Percentiles rank a stretch among this genome's conserved stretches.
Evolutionary conservation across 345 rosid genomes (phyloP).

Genomic region (Anastatica hierochuntica): DNA sequence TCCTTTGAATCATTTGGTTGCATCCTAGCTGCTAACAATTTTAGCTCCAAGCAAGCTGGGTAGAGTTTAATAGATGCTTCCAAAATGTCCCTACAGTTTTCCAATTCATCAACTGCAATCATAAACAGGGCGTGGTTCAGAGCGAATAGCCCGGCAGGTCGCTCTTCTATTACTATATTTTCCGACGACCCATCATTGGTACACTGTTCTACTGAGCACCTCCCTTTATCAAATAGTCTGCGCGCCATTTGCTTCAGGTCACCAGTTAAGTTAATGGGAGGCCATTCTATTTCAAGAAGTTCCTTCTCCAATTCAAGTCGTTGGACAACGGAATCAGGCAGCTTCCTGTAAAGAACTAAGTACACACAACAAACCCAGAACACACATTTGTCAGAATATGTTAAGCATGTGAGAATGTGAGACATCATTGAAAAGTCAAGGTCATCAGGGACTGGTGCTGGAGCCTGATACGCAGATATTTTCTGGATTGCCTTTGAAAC

Average conservation of each 20-base stretch:
- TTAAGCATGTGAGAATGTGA: constrained; percentile 76
- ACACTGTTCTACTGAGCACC: constrained; percentile 27
- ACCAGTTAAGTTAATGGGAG: constrained; percentile 40
- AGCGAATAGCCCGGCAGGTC: constrained; percentile 47
- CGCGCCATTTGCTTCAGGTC: constrained; percentile 47
- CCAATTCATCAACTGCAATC: constrained; percentile 44
- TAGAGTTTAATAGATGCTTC: constrained; percentile 40
- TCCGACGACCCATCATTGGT: constrained; percentile 19
- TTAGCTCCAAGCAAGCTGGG: constrained; percentile 65
- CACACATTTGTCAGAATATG: constrained; percentile 82
- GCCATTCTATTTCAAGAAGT: constrained; percentile 63
- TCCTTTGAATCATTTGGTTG: constrained; percentile 30
- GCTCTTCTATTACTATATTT: no score
- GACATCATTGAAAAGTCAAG: constrained; percentile 50
- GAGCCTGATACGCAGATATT: constrained; percentile 33
- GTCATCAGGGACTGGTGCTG: constrained; percentile 46
- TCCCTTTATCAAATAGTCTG: constrained; percentile 43
- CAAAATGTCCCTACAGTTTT: constrained; percentile 37
- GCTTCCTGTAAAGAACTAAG: constrained; percentile 94
- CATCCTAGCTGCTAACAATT: constrained; percentile 50
- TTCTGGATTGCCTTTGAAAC: constrained; percentile 50
- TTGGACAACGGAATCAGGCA: constrained; percentile 64
- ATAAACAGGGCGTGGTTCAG: constrained; percentile 51
- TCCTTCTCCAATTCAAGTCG: constrained; percentile 72
- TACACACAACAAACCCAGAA: constrained; percentile 99